phyloP scores from a whole-genome alignment of 208 protist species.

The Wallacemonas sp. region DNA sequence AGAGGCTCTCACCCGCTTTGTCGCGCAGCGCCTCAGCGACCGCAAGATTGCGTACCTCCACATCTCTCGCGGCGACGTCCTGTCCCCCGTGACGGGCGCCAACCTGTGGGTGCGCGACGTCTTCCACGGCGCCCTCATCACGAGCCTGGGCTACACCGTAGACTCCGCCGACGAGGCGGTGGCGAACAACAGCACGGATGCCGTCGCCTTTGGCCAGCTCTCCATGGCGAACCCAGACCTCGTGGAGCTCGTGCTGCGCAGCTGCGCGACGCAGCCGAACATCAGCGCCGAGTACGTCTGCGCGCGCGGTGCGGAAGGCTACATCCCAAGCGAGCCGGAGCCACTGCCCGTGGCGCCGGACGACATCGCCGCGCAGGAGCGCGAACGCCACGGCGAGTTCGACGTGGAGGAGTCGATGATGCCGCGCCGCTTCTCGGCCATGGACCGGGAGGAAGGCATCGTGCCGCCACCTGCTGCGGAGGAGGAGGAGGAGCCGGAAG shows the following conservation, averaged over 20 bases:
- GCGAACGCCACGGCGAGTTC: constrained; percentile 2
- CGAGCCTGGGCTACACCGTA: constrained; percentile 27
- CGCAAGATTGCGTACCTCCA: constrained; percentile 28
- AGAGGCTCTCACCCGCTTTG: constrained; percentile 17
- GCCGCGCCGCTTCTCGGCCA: constrained; percentile 3
- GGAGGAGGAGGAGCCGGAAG: not conserved
- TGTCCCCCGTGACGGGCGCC: not conserved
- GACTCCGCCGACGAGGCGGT: constrained; percentile 15
- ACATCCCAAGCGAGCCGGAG: constrained; percentile 8
- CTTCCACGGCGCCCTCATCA: constrained; percentile 35
- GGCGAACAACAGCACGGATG: constrained; percentile 21
- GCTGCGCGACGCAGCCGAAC: constrained; percentile 11
- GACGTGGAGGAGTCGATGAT: constrained; percentile 4
- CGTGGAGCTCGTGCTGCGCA: constrained; percentile 23
- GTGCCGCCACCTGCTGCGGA: no score
- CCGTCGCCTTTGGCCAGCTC: constrained; percentile 31
- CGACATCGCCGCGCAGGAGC: constrained; percentile 1
- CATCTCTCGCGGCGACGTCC: constrained; percentile 13
- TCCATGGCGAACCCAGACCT: constrained; percentile 67
- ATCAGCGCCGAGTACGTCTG: not conserved
- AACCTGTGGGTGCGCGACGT: constrained; percentile 16
- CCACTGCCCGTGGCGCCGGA: constrained; percentile 16
- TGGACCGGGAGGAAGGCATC: not conserved
- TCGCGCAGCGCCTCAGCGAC: constrained; percentile 16
- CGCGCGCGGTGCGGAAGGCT: not conserved